Conservation (phyloP, 2,329 filamentous ascomycete genomes). For the Curvularia sp. region DNA sequence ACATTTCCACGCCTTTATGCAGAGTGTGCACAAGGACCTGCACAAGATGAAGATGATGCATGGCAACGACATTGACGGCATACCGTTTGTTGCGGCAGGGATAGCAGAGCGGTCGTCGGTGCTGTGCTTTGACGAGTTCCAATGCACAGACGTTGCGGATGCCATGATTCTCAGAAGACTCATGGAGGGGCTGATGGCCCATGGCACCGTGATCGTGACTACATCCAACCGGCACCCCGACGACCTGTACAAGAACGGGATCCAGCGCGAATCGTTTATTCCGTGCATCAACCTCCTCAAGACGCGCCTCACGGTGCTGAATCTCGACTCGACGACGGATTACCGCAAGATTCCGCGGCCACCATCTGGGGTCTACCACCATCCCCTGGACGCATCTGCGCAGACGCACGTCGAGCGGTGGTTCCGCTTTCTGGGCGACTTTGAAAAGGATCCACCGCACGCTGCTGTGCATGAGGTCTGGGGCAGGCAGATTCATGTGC, state of each 20-base stretch:
- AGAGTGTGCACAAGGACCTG: conserved; percentile 89
- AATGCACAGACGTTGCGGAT: conserved; percentile 97
- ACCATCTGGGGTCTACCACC: conserved; percentile 91
- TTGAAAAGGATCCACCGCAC: conserved; percentile 76
- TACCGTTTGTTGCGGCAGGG: conserved; percentile 93
- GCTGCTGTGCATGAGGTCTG: conserved; percentile 83
- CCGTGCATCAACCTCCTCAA: conserved; percentile 95
- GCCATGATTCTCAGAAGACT: conserved; percentile 95
- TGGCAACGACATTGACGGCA: conserved; percentile 86
- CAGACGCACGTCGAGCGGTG: conserved; percentile 86
- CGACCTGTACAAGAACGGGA: conserved; percentile 97
- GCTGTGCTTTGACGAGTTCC: conserved; percentile 97
- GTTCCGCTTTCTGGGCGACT: conserved; percentile 93
- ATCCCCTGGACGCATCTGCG: conserved; percentile 80
- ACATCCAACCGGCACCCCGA: conserved; percentile 97
- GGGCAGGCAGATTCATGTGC: conserved; percentile 89
- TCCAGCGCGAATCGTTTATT: conserved; percentile 93
- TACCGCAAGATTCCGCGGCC: conserved; percentile 97
- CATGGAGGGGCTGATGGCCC: conserved; percentile 89
- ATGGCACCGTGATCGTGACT: conserved; percentile 95
- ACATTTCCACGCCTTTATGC: conserved; percentile 99
- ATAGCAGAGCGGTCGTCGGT: conserved; percentile 86
- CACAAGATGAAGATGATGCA: conserved; percentile 89
- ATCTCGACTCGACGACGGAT: conserved; percentile 92
- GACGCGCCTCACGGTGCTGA: conserved; percentile 82